Evolutionary conservation across 169 alveolate species (phyloP).

Genomic region (Cryptosporidium xiaoi): DNA sequence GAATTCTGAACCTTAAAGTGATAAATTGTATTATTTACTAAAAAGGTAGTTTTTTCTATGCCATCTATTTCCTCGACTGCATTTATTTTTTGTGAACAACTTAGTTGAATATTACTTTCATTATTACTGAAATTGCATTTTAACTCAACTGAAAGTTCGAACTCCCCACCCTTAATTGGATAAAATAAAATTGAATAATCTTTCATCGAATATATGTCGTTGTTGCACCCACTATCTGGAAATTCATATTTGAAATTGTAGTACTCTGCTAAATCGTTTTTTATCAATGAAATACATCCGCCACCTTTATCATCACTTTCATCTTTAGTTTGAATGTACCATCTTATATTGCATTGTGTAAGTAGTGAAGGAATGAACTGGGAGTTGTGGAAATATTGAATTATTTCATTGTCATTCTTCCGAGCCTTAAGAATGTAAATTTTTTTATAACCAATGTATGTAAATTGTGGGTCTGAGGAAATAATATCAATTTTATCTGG

Average conservation of each 20-base stretch:
- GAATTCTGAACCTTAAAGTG: slow-evolving; percentile 10
- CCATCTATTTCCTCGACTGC: slow-evolving; percentile 1
- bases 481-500: slow-evolving; percentile 24
- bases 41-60: slow-evolving; percentile 27
- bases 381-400: slow-evolving; percentile 12
- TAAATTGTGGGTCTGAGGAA: slow-evolving; percentile 12
- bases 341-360: background rate
- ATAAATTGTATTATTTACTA: slow-evolving; percentile 28
- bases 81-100: slow-evolving; percentile 16
- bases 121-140: slow-evolving; percentile 26
- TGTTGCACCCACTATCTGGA: background rate
- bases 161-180: slow-evolving; percentile 14
- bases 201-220: background rate
- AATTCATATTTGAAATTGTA: background rate
- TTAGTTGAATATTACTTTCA: background rate
- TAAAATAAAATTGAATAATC: slow-evolving; percentile 11
- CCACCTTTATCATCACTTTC: background rate
- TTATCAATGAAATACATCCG: background rate
- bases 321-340: slow-evolving; percentile 4
- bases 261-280: background rate
- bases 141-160: slow-evolving; percentile 14
- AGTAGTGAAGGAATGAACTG: slow-evolving; percentile 35
- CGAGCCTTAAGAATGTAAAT: slow-evolving; percentile 16
- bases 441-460: slow-evolving; percentile 41
- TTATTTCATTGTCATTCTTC: background rate